Percentiles rank a stretch among this genome's conserved stretches.
Evolutionary conservation across 208 protist genomes (phyloP).

Genomic region (Tritrichomonas foetus): DNA sequence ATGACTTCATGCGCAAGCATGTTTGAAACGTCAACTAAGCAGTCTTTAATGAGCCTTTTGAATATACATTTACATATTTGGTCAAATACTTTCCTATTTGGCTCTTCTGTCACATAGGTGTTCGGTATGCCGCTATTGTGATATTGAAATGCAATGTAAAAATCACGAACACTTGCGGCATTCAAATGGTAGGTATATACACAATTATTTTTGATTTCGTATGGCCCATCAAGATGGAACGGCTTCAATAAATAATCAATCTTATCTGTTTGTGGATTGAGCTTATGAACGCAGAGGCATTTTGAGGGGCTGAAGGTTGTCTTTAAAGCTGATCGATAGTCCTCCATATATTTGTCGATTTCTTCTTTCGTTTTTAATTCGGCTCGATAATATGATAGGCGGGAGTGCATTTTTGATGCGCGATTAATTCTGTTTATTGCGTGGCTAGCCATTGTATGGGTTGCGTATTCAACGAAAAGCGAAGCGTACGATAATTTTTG

Average conservation of each 20-base stretch:
- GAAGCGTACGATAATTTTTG: not conserved
- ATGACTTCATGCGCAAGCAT: not conserved
- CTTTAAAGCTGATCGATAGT: not conserved
- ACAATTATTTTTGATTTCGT: too few relatives aligned
- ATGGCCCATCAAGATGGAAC: not conserved
- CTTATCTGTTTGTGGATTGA: not conserved
- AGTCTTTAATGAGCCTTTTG: not conserved
- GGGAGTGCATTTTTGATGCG: not conserved
- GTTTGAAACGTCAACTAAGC: not conserved
- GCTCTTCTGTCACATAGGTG: not conserved
- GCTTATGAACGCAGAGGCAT: not conserved
- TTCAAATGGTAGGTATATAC: not conserved
- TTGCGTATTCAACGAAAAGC: not conserved
- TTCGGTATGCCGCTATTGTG: not conserved
- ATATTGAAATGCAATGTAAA: not conserved
- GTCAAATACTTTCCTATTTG: not conserved
- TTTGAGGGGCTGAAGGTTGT: not conserved
- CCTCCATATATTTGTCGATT: not conserved
- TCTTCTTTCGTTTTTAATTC: not conserved
- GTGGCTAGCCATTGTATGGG: not conserved
- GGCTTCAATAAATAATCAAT: not conserved
- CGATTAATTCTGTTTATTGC: not conserved
- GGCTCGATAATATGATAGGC: not conserved
- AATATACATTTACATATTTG: not conserved
- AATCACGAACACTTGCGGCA: not conserved